Evolutionary conservation across 2,329 filamentous ascomycete genomes (phyloP), one percentile per base, ranked within the genome.

Genomic region (Verticillium nubilum): DNA sequence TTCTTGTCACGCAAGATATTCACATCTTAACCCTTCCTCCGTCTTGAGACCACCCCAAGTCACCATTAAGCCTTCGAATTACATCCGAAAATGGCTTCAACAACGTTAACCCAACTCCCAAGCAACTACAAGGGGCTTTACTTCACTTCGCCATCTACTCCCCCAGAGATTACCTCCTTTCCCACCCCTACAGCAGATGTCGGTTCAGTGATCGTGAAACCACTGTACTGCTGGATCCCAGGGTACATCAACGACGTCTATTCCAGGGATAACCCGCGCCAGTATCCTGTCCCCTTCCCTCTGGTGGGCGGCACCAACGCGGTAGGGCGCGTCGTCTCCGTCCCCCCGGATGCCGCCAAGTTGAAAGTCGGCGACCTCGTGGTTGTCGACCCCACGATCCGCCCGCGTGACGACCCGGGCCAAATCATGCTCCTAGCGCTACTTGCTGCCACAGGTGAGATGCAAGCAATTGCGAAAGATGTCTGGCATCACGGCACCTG

Each of bases 321-420:
- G 60, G 67, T 78, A 58, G 74, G 71, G 42, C 73, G 74, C 27
- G 62, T 76, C 17, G 63, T 72, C 7, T 68, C 70, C 10, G 64
- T 69, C 19, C 73, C 72, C 7, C 60, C 68, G 2, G 74, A 78
- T 56, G 67, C 72, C 5, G 66, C 69, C 1, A 56, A 60, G 12
- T 60, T 76, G 25, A 59, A n/a, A 10, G 57, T 27, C 25, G 27
- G 47, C 37, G 54, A 52, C 12, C 29, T 25, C 10, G 31, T 58
- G 23, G 19, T 60, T 2, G 57, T 60, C 33, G 59, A 61, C 10
- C 52, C 61, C 1, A 53, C 29, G n/a, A 28, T 35, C 1, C 61
- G 54, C 37, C 37, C 19, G 6, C 2, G 17, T 17, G 26, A 57
- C 13, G 61, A 62, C 23, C 61, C 61, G 35, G n/a, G 68, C 1